A percentile compares a stretch with the other conserved stretches of the same genome.
Evolutionary conservation across 192 early-diverging fungal species (phyloP).

Genomic region (Haplosporangium gracile): DNA sequence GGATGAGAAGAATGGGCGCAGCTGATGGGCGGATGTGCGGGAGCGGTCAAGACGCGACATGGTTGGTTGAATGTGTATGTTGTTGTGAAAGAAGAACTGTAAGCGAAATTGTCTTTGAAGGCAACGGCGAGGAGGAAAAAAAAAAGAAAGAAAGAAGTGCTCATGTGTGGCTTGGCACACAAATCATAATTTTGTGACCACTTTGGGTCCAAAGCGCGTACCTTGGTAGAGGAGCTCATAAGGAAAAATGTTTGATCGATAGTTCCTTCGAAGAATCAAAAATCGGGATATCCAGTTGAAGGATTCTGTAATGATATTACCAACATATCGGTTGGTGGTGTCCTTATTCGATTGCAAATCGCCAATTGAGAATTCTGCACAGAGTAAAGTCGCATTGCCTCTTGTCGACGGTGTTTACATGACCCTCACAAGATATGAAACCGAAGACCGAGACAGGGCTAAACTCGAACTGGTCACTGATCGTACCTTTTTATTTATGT

Average conservation of each 20-base stretch:
- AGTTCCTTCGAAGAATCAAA: no score
- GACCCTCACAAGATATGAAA: no score
- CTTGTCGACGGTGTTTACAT: no score
- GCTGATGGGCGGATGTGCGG: slow-evolving; percentile 63
- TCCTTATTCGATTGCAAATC: no score
- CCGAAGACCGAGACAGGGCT: no score
- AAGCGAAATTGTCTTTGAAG: neutral
- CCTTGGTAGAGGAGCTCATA: neutral
- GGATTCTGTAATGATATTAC: no score
- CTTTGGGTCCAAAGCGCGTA: neutral
- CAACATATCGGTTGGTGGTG: no score
- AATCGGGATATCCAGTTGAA: no score
- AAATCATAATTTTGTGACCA: slow-evolving; percentile 8
- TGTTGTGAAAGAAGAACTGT: neutral
- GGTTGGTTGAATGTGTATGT: slow-evolving; percentile 1
- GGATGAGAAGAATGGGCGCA: slow-evolving; percentile 79
- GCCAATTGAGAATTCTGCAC: no score
- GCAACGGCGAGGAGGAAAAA: neutral
- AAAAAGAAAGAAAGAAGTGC: neutral
- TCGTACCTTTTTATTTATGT: no score
- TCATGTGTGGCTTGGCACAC: neutral
- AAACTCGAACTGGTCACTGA: no score
- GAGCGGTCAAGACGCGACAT: slow-evolving; percentile 49
- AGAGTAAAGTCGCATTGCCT: no score
- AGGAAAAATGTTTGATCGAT: neutral